Evolutionary conservation across 2,329 filamentous ascomycete species (phyloP).

Genomic region (Microsporum canis): DNA sequence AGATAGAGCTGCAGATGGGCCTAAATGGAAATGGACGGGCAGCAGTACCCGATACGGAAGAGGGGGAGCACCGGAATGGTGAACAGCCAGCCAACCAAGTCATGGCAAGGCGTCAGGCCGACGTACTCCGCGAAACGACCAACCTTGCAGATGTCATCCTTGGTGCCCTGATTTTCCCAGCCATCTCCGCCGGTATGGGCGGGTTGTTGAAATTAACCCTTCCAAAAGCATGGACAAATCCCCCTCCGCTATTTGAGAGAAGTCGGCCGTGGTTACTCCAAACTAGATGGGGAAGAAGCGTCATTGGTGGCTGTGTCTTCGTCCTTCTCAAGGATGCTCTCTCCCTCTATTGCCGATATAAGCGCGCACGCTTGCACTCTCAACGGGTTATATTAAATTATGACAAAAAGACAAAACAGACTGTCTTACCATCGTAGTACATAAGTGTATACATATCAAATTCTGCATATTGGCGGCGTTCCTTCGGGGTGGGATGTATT

Average conservation of each 20-base stretch:
- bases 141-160: slow-evolving; percentile 50
- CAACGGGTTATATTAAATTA: slow-evolving; percentile 39
- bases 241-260: slow-evolving; percentile 28
- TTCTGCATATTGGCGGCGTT: not conserved
- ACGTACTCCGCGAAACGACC: slow-evolving; percentile 43
- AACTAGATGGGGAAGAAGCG: slow-evolving; percentile 74
- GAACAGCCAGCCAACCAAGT: slow-evolving; percentile 20
- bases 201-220: slow-evolving; percentile 58
- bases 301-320: slow-evolving; percentile 80
- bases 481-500: not conserved
- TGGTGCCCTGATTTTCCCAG: slow-evolving; percentile 67
- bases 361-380: slow-evolving; percentile 37
- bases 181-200: slow-evolving; percentile 67
- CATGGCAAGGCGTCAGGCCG: slow-evolving; percentile 34
- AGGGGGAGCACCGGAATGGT: slow-evolving; percentile 14
- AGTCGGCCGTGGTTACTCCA: slow-evolving; percentile 59
- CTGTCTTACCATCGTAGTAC: slow-evolving; percentile 8
- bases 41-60: slow-evolving; percentile 19
- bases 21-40: slow-evolving; percentile 34
- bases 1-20: slow-evolving; percentile 42
- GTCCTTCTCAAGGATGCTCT: slow-evolving; percentile 66
- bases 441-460: not conserved
- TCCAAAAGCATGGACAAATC: slow-evolving; percentile 55
- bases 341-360: slow-evolving; percentile 47
- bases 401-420: slow-evolving; percentile 32